Evolutionary conservation across 148 eudicot species (phyloP), one percentile per base, ranked within the genome.

Genomic region (Rhododendron mucronatum): DNA sequence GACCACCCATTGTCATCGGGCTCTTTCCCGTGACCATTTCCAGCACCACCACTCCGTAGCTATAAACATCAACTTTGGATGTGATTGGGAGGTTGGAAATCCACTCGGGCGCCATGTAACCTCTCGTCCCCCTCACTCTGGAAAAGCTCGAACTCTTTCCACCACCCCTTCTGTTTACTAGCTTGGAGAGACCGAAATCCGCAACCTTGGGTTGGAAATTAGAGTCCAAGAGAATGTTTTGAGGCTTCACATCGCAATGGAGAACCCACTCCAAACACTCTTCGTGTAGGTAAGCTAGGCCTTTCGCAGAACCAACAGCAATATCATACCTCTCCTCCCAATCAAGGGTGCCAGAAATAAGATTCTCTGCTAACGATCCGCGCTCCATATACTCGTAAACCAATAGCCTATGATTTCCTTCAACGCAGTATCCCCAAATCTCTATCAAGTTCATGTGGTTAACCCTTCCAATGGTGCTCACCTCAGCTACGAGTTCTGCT

Each of bases 381-480:
- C 30, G 63, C 55, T 82, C 85, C 85, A 86, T 83, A 35, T 82
- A 83, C 50, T 86, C 82, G 9, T 67, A 86, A 37, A 86, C 85
- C 45, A 86, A 86, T 61, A 86, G 10, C 48, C 73, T 45, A 9
- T 83, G 82, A 6, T 63, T 82, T 30, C 82, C 65, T 13, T 87
- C 82, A 1, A 8, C 39, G 51, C 85, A 86, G 77, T 74, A 86
- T 2, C 88, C 88, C 85, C 65, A 86, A 26, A 86, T 76, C 73
- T 83, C 77, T 8, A 83, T 83, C 65, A 86, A 63, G 71, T 90
- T 88, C 87, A 86, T 84, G 82, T 88, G 91, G 45, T 88, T 86
- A 76, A 82, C 13, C 41, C 83, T 86, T 44, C 85, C 82, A 82
- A 86, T 82, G 16, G 80, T 75, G 82, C 82, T 76, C 8, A 83